Evolutionary conservation across 2,329 filamentous ascomycete species (phyloP).

Genomic region (Talaromyces atroroseus): DNA sequence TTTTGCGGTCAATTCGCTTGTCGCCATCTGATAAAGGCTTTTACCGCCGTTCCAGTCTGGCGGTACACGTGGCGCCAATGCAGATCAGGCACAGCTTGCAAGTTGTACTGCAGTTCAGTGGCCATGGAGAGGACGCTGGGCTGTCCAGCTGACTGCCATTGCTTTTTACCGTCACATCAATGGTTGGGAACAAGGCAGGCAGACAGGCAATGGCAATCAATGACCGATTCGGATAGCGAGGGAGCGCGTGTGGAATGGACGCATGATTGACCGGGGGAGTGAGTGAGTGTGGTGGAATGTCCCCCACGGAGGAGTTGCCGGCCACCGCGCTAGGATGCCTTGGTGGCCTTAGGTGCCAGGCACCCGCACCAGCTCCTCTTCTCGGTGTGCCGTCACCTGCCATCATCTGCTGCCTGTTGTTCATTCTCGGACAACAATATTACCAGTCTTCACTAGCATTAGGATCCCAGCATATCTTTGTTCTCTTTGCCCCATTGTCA

Average conservation of each 20-base stretch:
- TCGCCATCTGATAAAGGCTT: neutral
- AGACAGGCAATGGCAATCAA: neutral
- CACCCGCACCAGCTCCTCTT: neutral
- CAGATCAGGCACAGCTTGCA: neutral
- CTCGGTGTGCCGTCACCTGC: neutral
- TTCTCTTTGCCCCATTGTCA: neutral
- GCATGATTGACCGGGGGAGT: neutral
- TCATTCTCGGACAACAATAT: neutral
- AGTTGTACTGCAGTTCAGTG: neutral
- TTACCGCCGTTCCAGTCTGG: neutral
- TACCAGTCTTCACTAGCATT: neutral
- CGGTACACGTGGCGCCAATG: constrained; percentile 9
- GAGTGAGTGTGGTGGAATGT: too few species aligned
- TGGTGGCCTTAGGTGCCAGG: constrained; percentile 4
- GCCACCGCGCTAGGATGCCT: neutral
- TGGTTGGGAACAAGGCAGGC: neutral
- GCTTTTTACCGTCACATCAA: neutral
- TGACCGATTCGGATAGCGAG: neutral
- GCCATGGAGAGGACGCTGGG: neutral
- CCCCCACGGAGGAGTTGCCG: neutral
- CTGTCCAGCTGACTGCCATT: neutral
- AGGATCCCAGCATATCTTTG: neutral
- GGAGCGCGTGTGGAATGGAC: neutral
- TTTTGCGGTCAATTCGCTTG: neutral
- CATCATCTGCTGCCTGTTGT: neutral